A percentile compares a stretch with the other conserved stretches of the same genome.
These are phyloP conservation scores for Aciculosporium take DNA, from an alignment of 2,329 filamentous ascomycete species.

Conservation along the genomic window DNA sequence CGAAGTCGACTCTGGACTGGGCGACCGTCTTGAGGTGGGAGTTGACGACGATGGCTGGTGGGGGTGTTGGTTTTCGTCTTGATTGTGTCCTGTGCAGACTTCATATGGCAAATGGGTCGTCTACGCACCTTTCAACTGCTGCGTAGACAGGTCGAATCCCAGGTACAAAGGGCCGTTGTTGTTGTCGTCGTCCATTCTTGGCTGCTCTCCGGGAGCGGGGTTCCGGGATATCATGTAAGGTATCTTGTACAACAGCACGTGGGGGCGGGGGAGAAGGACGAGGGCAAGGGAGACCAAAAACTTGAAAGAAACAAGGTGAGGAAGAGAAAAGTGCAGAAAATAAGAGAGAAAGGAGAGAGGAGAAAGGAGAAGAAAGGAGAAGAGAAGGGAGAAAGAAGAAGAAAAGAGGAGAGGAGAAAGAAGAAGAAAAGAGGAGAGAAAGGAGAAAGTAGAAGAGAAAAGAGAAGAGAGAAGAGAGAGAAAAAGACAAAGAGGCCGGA, in stretches of 20 bases:
- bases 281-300: too few species aligned
- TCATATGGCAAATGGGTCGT: constrained; percentile 30
- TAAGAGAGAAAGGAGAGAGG: too few species aligned
- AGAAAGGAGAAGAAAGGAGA: too few species aligned
- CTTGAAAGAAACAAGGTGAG: too few species aligned
- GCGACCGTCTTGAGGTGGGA: constrained; percentile 68
- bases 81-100: neutral
- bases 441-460: neutral
- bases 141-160: constrained; percentile 91
- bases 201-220: too few species aligned
- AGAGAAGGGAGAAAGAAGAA: too few species aligned
- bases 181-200: constrained; percentile 1
- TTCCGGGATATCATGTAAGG: neutral
- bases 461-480: too few species aligned
- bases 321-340: too few species aligned
- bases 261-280: neutral
- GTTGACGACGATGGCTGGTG: constrained; percentile 69
- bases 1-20: constrained; percentile 89
- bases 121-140: constrained; percentile 72
- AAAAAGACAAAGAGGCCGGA: too few species aligned
- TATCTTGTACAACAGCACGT: too few species aligned
- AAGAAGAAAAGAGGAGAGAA: neutral
- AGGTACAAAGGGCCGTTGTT: constrained; percentile 55
- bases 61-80: neutral
- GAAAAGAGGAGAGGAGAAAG: neutral